Base-by-base conservation (phyloP, 129 eudicot species). In the Artemisia argyi region DNA sequence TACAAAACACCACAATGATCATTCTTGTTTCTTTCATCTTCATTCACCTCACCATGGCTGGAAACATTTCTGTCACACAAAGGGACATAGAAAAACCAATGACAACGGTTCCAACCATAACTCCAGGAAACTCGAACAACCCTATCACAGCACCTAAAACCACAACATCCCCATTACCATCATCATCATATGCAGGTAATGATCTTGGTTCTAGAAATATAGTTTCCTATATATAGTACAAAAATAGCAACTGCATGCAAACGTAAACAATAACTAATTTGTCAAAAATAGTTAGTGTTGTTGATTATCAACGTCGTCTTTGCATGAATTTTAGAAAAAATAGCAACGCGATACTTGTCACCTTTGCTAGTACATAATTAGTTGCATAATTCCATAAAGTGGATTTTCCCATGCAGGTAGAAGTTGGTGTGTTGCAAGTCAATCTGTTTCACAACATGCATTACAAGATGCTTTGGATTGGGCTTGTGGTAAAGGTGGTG, bases 341-440 rank as follows among this genome's bases (percentile, higher is more conserved):
- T 39, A 39, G 0, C 2, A 39, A 39, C 46, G 8, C 10, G 8
- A 39, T 6, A 7, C 10, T 39, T 39, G 46, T 7, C 9, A 39
- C 2, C 46, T 39, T 39, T 39, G 46, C 10, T 7, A 39, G 46
- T 39, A 39, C 46, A 39, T 6, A 39, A 6, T 39, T 39, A 39
- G 46, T 39, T 39, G 0, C 9, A 39, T 39, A 6, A 39, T 39
- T 39, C 9, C 46, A 39, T 39, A 39, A 39, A 39, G 10, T 39
- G 46, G 46, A 6, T 39, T 39, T 6, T 7, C 8, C 46, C 46
- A 39, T 39, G 46, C 46, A 1, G 79, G 89, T 59, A 67, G 85
- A 8, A 90, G 91, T 66, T 94, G 98, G 98, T 94, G 98, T 46
- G 86, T 94, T 48, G 96, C 98, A 2, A 94, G 83, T 76, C 86